Evolutionary conservation across 352 stramenopile genomes (phyloP).

Genomic region (Globisporangium uncinulatum): DNA sequence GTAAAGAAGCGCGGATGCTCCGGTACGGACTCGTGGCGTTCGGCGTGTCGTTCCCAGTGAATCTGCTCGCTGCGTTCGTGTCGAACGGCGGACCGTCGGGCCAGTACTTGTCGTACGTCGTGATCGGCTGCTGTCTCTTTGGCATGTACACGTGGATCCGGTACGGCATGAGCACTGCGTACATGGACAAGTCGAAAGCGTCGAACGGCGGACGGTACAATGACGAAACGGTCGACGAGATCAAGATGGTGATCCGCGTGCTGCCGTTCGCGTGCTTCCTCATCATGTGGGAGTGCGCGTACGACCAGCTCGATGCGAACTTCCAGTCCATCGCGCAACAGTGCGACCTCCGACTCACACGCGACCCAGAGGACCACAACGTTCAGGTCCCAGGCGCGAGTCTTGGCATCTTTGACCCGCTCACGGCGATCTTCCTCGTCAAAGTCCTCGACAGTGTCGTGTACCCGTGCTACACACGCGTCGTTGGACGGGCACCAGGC

Average conservation of each 20-base stretch:
- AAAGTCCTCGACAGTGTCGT: constrained; percentile 65
- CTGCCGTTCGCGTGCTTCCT: constrained; percentile 85
- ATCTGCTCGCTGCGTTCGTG: constrained; percentile 69
- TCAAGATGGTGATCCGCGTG: constrained; percentile 82
- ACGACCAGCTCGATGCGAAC: constrained; percentile 84
- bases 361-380: constrained; percentile 26
- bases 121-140: constrained; percentile 56
- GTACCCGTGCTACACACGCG: constrained; percentile 57
- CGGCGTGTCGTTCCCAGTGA: constrained; percentile 55
- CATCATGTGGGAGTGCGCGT: constrained; percentile 87
- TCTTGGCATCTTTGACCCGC: constrained; percentile 81
- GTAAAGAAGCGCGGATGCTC: constrained; percentile 70
- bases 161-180: constrained; percentile 73
- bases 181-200: constrained; percentile 83
- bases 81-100: constrained; percentile 40
- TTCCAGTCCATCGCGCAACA: constrained; percentile 87
- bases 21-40: constrained; percentile 72
- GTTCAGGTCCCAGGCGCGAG: constrained; percentile 68
- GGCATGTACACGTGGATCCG: constrained; percentile 83
- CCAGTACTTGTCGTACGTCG: constrained; percentile 71
- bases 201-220: constrained; percentile 78
- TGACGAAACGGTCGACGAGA: constrained; percentile 78
- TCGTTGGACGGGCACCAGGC: constrained; percentile 52
- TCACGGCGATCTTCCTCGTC: constrained; percentile 80
- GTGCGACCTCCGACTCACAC: constrained; percentile 61